These are phyloP conservation scores for Bonnemaisonia californica DNA, from an alignment of 31 red algal species.

Conservation along the genomic window DNA sequence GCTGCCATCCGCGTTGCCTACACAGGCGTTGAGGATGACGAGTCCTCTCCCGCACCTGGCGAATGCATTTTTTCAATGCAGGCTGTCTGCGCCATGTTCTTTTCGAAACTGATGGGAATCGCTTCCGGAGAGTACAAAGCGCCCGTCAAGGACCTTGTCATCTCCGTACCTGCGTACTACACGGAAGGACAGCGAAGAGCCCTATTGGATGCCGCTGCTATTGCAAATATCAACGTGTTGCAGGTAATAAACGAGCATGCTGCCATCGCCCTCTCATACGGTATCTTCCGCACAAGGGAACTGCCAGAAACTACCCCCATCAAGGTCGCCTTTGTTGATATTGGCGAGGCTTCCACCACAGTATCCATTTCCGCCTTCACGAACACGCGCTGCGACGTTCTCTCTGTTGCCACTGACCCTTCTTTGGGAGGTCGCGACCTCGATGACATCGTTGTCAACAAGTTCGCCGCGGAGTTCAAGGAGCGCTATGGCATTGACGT, in stretches of 20 bases:
- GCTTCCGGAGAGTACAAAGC: conserved; percentile 76
- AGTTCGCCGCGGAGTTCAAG: conserved; percentile 85
- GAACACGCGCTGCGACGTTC: conserved; percentile 70
- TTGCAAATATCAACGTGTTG: conserved; percentile 79
- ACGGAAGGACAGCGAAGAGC: conserved; percentile 90
- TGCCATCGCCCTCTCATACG: conserved; percentile 94
- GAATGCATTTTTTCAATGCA: conserved; percentile 32
- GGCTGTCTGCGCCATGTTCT: conserved; percentile 42
- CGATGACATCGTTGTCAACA: conserved; percentile 89
- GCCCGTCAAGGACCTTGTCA: conserved; percentile 84
- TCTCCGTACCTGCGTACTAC: conserved; percentile 97
- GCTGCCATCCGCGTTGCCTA: conserved; percentile 45
- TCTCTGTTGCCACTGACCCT: conserved; percentile 79
- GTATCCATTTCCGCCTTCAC: conserved; percentile 80
- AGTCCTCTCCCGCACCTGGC: conserved; percentile 3
- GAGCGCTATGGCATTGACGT: conserved; percentile 73
- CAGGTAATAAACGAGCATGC: conserved; percentile 95
- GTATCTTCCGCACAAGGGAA: conserved; percentile 90
- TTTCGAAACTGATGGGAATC: conserved; percentile 68
- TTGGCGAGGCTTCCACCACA: conserved; percentile 87
- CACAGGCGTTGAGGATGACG: conserved; percentile 18
- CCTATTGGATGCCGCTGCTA: conserved; percentile 78
- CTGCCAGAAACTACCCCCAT: conserved; percentile 83
- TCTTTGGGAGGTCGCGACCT: conserved; percentile 85
- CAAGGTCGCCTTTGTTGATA: conserved; percentile 94